Conservation (phyloP, 2,329 filamentous ascomycete genomes). For the Calonectria crousiana region DNA sequence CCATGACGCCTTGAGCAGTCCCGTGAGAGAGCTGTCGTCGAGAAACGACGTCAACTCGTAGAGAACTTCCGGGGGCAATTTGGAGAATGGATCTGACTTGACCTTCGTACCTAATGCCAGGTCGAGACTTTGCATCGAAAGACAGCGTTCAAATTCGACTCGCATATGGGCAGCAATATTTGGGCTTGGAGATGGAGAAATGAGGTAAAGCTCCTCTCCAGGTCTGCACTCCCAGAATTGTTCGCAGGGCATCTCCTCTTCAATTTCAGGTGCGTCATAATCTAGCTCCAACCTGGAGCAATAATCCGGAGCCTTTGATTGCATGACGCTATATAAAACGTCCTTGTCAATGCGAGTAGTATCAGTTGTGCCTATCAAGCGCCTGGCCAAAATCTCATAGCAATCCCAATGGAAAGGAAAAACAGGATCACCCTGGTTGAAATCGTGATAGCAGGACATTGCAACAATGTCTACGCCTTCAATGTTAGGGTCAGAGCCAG, state of each 20-base stretch:
- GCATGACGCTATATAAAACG: conserved; percentile 15
- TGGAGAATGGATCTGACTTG: neutral
- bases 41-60: neutral
- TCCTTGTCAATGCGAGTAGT: neutral
- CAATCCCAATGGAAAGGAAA: conserved; percentile 18
- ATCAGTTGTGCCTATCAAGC: neutral
- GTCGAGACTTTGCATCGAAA: neutral
- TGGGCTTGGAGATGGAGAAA: neutral
- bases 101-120: neutral
- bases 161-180: neutral
- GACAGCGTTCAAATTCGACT: neutral
- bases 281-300: neutral
- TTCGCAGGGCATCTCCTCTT: neutral
- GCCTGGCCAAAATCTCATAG: neutral
- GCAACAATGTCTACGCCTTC: neutral
- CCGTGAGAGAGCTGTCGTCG: neutral
- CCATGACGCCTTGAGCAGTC: neutral
- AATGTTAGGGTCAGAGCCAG: conserved; percentile 3
- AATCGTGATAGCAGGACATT: neutral
- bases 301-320: neutral
- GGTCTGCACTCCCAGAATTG: neutral
- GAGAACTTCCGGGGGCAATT: neutral
- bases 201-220: conserved; percentile 1
- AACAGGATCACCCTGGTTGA: neutral
- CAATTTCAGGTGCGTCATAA: neutral